A percentile compares a stretch with the other conserved stretches of the same genome.
Evolutionary conservation across 345 rosid genomes (phyloP).

Genomic region (Brassica rapa): DNA sequence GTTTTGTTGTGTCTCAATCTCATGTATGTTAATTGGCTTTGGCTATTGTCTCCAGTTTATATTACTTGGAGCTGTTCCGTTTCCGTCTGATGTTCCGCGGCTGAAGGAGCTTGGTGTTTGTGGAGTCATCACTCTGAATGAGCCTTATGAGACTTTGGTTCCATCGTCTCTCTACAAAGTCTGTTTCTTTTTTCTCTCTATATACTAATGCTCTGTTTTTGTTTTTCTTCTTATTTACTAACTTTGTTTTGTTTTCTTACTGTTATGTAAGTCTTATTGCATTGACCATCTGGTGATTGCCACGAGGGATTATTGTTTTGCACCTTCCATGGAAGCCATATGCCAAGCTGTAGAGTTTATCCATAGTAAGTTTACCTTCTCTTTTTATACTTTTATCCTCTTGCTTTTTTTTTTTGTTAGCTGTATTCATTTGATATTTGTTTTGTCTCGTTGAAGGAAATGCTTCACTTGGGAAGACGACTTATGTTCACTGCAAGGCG

Average conservation of each 20-base stretch:
- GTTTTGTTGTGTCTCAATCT: not conserved
- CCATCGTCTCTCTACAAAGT: constrained; percentile 75
- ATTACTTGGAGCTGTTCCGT: constrained; percentile 81
- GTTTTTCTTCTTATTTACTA: constrained; percentile 16
- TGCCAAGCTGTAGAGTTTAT: constrained; percentile 87
- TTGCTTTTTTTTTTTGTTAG: no score
- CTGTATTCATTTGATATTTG: not conserved
- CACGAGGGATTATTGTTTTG: constrained; percentile 96
- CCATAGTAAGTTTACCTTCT: constrained; percentile 52
- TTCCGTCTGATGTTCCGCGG: constrained; percentile 71
- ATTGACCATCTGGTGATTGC: constrained; percentile 95
- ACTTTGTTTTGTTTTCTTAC: constrained; percentile 4
- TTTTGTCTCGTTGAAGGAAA: constrained; percentile 54
- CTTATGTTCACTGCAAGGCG: constrained; percentile 81
- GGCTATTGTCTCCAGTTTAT: constrained; percentile 51
- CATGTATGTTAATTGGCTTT: no score
- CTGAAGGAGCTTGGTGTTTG: constrained; percentile 71
- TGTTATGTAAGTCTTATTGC: constrained; percentile 56
- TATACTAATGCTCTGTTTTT: constrained; percentile 12
- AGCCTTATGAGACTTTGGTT: constrained; percentile 86
- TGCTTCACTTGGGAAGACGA: constrained; percentile 49
- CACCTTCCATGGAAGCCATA: constrained; percentile 77
- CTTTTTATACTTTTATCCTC: constrained; percentile 5
- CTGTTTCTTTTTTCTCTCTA: constrained; percentile 22
- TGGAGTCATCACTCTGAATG: constrained; percentile 76